A percentile compares a stretch with the other conserved stretches of the same genome.
These are phyloP conservation scores for Hyparrhenia diplandra DNA, from an alignment of 176 grass and related monocot genomes.

Conservation along the genomic window DNA sequence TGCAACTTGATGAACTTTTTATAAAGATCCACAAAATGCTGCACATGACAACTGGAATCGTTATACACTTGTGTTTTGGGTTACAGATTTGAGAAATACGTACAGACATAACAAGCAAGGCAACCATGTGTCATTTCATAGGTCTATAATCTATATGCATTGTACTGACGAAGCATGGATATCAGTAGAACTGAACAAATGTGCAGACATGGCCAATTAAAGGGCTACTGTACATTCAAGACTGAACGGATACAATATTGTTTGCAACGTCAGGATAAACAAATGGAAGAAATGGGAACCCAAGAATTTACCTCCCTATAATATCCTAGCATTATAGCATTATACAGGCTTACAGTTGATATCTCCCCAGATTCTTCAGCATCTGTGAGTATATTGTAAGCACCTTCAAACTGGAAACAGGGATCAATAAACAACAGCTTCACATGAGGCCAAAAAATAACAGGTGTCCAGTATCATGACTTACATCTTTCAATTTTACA, in stretches of 20 bases:
- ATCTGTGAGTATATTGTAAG: slow-evolving; percentile 67
- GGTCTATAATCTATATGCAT: not conserved
- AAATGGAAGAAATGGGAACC: slow-evolving; percentile 19
- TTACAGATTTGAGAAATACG: too few species aligned
- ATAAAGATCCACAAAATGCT: too few species aligned
- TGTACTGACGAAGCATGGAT: slow-evolving; percentile 12
- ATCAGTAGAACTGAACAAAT: slow-evolving; percentile 24
- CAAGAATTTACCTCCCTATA: slow-evolving; percentile 67
- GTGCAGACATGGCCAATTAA: slow-evolving; percentile 11
- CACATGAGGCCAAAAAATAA: slow-evolving; percentile 24
- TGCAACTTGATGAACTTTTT: too few species aligned
- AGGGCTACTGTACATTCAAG: slow-evolving; percentile 10
- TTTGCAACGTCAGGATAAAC: slow-evolving; percentile 12
- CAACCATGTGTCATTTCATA: not conserved
- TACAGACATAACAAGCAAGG: not conserved
- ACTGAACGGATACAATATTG: not conserved
- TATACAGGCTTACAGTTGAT: slow-evolving; percentile 77
- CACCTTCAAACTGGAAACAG: slow-evolving; percentile 74
- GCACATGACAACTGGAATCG: too few species aligned
- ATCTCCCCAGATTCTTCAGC: slow-evolving; percentile 51
- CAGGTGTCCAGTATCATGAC: slow-evolving; percentile 29
- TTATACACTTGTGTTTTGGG: too few species aligned
- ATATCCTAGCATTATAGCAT: slow-evolving; percentile 81
- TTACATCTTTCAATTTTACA: slow-evolving; percentile 91
- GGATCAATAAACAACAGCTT: slow-evolving; percentile 31